A percentile compares a stretch with the other conserved stretches of the same genome.
These are phyloP conservation scores for Suhomyces kilbournensis DNA, from an alignment of 805 yeast species.

Conservation along the genomic window DNA sequence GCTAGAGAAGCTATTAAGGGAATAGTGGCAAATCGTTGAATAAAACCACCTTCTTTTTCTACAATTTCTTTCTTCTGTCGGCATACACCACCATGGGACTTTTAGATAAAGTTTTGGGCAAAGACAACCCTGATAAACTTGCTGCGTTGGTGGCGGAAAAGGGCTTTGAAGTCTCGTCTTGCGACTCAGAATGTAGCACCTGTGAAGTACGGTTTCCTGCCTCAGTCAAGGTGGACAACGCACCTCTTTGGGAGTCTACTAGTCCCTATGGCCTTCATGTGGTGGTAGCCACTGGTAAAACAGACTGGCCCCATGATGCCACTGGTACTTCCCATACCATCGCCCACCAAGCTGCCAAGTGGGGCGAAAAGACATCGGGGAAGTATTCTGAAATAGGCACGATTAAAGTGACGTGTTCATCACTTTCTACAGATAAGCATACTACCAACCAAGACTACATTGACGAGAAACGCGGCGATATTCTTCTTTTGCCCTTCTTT, in stretches of 20 bases:
- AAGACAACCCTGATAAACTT: not conserved
- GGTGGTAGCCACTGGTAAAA: constrained; percentile 76
- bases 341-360: constrained; percentile 42
- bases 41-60: not conserved
- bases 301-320: constrained; percentile 84
- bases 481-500: constrained; percentile 71
- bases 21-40: not conserved
- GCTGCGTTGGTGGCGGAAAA: constrained; percentile 3
- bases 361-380: constrained; percentile 23
- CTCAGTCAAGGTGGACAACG: constrained; percentile 42
- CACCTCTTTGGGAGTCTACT: constrained; percentile 65
- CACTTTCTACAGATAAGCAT: constrained; percentile 46
- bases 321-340: constrained; percentile 43
- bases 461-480: constrained; percentile 49
- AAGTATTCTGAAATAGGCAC: constrained; percentile 21
- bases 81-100: constrained; percentile 3
- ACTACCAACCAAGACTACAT: constrained; percentile 41
- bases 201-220: constrained; percentile 56
- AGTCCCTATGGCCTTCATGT: constrained; percentile 68
- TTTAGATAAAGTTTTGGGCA: not conserved
- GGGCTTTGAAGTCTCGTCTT: constrained; percentile 40
- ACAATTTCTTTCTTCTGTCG: not conserved
- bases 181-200: constrained; percentile 51
- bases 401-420: constrained; percentile 53
- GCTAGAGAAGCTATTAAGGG: not conserved